Conservation (phyloP, 2,329 filamentous ascomycete genomes). For the Elsinoe arachidis region DNA sequence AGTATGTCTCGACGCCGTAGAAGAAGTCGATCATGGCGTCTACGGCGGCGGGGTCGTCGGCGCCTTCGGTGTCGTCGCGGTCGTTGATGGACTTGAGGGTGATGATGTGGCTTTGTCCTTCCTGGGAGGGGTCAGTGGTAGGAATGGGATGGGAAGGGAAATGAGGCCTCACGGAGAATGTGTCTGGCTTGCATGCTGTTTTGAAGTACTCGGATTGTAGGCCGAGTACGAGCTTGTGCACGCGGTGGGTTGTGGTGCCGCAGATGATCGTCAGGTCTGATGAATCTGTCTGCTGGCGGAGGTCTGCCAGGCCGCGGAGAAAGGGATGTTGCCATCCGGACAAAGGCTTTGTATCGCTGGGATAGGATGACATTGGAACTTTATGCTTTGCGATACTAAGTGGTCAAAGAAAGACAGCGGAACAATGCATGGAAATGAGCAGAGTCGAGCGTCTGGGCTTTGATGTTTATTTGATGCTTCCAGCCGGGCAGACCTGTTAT, state of each 20-base stretch:
- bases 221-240: constrained; percentile 35
- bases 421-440: neutral
- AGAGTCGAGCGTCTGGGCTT: neutral
- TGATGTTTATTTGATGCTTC: too few relatives aligned
- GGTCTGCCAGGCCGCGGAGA: neutral
- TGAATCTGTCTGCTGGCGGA: constrained; percentile 1
- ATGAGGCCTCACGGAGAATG: constrained; percentile 13
- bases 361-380: neutral
- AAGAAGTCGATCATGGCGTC: constrained; percentile 10
- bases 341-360: neutral
- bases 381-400: too few relatives aligned
- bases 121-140: neutral
- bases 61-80: neutral
- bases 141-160: neutral
- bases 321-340: constrained; percentile 1
- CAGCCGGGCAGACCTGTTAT: too few relatives aligned
- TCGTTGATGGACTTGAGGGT: constrained; percentile 3
- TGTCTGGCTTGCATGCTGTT: constrained; percentile 14
- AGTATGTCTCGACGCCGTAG: neutral
- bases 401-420: too few relatives aligned
- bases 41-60: constrained; percentile 5
- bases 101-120: neutral
- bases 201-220: constrained; percentile 32
- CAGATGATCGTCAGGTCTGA: constrained; percentile 37
- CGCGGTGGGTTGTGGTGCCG: constrained; percentile 32